Percentiles rank a stretch among this genome's conserved stretches.
These are phyloP conservation scores for Crucihimalaya himalaica DNA, from an alignment of 345 rosid genomes.

Conservation along the genomic window DNA sequence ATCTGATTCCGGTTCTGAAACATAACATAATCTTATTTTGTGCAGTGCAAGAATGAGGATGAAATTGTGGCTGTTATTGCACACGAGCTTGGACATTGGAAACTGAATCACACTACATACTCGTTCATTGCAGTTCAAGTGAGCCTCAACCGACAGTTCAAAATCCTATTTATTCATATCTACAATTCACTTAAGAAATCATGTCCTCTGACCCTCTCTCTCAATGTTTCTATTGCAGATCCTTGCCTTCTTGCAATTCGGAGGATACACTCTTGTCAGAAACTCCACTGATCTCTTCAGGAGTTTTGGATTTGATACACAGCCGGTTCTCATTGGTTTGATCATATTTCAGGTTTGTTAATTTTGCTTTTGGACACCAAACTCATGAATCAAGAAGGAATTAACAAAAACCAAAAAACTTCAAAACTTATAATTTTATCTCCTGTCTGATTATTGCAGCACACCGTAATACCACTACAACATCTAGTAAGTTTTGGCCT, in stretches of 20 bases:
- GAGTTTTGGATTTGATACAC: slow-evolving; percentile 96
- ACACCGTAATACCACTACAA: slow-evolving; percentile 87
- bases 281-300: slow-evolving; percentile 89
- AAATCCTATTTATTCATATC: neutral
- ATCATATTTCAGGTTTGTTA: slow-evolving; percentile 88
- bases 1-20: slow-evolving; percentile 5
- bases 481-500: slow-evolving; percentile 88
- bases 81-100: slow-evolving; percentile 99
- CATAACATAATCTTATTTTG: neutral
- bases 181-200: neutral
- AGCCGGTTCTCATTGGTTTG: slow-evolving; percentile 90
- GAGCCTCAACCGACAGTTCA: slow-evolving; percentile 11
- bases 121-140: slow-evolving; percentile 94
- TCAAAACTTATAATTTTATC: slow-evolving; percentile 1
- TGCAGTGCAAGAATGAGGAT: slow-evolving; percentile 89
- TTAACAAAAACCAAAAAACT: too few relatives aligned
- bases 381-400: neutral
- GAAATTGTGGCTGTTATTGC: slow-evolving; percentile 98
- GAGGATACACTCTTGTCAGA: slow-evolving; percentile 98
- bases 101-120: slow-evolving; percentile 92
- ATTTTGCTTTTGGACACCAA: neutral
- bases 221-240: slow-evolving; percentile 50
- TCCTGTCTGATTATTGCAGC: slow-evolving; percentile 53
- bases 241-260: slow-evolving; percentile 86
- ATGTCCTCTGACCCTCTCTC: neutral